These are phyloP conservation scores for Blastocystis sp. DNA, from an alignment of 352 stramenopile species.

Conservation along the genomic window DNA sequence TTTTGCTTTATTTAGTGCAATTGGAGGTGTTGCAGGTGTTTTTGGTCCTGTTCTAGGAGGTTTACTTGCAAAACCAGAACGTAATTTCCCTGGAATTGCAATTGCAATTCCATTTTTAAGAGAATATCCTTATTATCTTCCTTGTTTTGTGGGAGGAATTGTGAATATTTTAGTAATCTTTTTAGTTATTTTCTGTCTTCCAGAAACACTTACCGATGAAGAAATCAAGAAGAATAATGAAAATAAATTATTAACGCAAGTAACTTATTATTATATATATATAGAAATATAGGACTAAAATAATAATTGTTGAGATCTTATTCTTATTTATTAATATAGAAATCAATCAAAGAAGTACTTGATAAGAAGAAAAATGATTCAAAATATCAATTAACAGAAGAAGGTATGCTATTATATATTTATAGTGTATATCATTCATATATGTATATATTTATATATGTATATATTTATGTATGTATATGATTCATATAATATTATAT, in stretches of 20 bases:
- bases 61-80: conserved; percentile 4
- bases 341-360: not conserved
- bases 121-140: conserved; percentile 20
- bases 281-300: not conserved
- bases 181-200: conserved; percentile 10
- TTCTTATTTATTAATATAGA: conserved; percentile 14
- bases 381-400: too few relatives aligned
- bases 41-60: conserved; percentile 27
- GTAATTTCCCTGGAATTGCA: not conserved
- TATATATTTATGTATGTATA: too few relatives aligned
- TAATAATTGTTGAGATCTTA: conserved; percentile 19
- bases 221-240: conserved; percentile 3
- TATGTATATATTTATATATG: too few relatives aligned
- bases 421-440: too few relatives aligned
- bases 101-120: conserved; percentile 17
- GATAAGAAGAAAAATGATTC: too few relatives aligned
- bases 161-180: conserved; percentile 14
- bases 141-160: conserved; percentile 9
- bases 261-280: conserved; percentile 20
- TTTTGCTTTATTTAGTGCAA: not conserved
- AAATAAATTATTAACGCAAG: conserved; percentile 1
- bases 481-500: too few relatives aligned
- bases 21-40: not conserved
- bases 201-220: conserved; percentile 24
- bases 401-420: too few relatives aligned